Percentiles rank a stretch among this genome's conserved stretches.
These are phyloP conservation scores for Acanthamoeba lugdunensis DNA, from an alignment of 208 protist species.

Conservation along the genomic window DNA sequence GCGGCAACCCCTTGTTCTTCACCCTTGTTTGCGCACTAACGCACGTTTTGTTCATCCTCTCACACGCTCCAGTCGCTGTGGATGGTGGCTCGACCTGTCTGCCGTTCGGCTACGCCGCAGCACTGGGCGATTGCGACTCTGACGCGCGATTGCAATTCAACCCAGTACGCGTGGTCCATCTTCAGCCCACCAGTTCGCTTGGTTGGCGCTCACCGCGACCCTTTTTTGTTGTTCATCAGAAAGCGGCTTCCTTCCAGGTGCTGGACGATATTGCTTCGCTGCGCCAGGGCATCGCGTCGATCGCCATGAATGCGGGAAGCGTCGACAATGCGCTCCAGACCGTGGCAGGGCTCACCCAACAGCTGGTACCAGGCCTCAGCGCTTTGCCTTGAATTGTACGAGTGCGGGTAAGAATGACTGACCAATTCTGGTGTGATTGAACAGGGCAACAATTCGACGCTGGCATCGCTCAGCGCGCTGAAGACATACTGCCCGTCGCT, in stretches of 20 bases:
- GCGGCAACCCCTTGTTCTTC: neutral
- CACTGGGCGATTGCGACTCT: neutral
- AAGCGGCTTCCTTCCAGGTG: neutral
- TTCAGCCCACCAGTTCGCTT: neutral
- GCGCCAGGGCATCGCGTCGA: slow-evolving; percentile 2
- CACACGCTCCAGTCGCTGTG: neutral
- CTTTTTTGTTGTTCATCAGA: neutral
- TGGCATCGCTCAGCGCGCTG: neutral
- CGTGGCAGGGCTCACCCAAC: neutral
- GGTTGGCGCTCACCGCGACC: neutral
- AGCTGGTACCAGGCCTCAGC: neutral
- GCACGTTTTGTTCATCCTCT: neutral
- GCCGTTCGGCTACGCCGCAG: neutral
- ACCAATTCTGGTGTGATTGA: neutral
- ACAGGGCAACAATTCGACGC: neutral
- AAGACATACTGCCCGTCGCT: neutral
- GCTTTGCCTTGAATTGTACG: neutral
- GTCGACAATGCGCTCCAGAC: neutral
- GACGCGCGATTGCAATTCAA: slow-evolving; percentile 12
- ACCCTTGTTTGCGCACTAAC: neutral
- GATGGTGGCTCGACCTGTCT: neutral
- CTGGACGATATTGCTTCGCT: slow-evolving; percentile 26
- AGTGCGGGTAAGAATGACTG: neutral
- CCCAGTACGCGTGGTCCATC: neutral
- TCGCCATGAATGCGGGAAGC: neutral